A percentile compares a stretch with the other conserved stretches of the same genome.
These are phyloP conservation scores for Rhexocercosporidium sp. DNA, from an alignment of 2,329 filamentous ascomycete species.

Conservation along the genomic window DNA sequence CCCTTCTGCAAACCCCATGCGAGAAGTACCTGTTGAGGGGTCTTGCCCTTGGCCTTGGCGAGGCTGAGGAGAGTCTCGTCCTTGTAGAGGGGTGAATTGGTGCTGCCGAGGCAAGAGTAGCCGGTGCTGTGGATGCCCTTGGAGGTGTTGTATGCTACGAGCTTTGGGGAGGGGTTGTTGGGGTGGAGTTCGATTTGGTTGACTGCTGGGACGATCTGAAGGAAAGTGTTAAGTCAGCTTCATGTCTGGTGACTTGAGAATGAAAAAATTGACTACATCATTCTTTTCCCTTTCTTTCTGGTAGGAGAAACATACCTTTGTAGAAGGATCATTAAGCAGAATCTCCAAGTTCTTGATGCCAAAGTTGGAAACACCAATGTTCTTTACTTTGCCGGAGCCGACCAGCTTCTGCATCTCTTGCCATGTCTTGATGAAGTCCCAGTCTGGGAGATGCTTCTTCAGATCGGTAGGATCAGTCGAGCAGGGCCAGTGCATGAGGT, in stretches of 20 bases:
- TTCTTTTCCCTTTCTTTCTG: too few relatives aligned
- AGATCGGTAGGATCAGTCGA: constrained; percentile 61
- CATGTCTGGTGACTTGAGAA: too few relatives aligned
- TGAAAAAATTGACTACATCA: not conserved
- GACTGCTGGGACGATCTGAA: constrained; percentile 64
- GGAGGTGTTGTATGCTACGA: constrained; percentile 72
- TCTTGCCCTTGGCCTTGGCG: constrained; percentile 69
- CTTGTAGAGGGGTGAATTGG: constrained; percentile 71
- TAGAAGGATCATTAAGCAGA: constrained; percentile 68
- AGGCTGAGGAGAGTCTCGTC: constrained; percentile 66
- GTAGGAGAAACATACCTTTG: constrained; percentile 54
- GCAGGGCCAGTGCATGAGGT: constrained; percentile 74
- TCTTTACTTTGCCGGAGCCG: constrained; percentile 72
- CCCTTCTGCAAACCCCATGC: constrained; percentile 83
- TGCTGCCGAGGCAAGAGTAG: constrained; percentile 76
- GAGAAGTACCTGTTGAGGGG: constrained; percentile 76
- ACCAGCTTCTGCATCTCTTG: constrained; percentile 73
- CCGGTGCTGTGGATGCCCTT: constrained; percentile 79
- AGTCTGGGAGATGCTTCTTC: constrained; percentile 74
- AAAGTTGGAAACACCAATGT: constrained; percentile 89
- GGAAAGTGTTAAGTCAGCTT: not conserved
- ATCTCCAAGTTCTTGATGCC: constrained; percentile 80
- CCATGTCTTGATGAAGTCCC: constrained; percentile 85
- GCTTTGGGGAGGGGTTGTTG: constrained; percentile 80
- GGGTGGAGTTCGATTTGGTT: constrained; percentile 87